Evolutionary conservation across 225 moss, liverwort and hornwort genomes (phyloP).

Genomic region (Rhytidiadelphus loreus): DNA sequence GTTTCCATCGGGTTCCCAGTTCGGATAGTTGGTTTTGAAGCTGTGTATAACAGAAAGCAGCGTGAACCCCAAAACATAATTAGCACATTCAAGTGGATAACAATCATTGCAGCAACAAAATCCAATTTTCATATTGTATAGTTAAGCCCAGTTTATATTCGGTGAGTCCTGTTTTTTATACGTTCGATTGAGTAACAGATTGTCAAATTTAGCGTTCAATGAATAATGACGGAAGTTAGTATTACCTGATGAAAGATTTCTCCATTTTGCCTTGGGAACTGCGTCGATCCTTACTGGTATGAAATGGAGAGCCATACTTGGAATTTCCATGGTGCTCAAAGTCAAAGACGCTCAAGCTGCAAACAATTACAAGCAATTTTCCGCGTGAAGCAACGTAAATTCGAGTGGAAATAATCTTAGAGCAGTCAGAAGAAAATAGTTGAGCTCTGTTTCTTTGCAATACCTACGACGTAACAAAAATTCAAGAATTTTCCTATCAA

Average conservation of each 20-base stretch:
- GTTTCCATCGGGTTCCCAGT: conserved; percentile 94
- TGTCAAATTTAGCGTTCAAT: not conserved
- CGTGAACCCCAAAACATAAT: not conserved
- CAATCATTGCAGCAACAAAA: not conserved
- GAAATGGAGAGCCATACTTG: conserved; percentile 97
- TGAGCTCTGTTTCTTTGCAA: not conserved
- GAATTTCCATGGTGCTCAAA: conserved; percentile 97
- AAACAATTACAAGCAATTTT: not conserved
- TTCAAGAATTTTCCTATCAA: not conserved
- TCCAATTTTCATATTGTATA: not conserved
- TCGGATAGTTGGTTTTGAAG: conserved; percentile 92
- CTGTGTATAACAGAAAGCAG: conserved; percentile 22
- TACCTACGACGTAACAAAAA: not conserved
- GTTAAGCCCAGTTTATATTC: not conserved
- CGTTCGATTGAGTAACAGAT: not conserved
- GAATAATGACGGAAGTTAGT: not conserved
- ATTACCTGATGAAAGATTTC: conserved; percentile 95
- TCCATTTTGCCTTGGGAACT: conserved; percentile 99
- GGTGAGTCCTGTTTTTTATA: not conserved
- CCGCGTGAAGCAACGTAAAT: not conserved
- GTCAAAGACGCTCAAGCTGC: conserved; percentile 93
- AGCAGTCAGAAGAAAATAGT: not conserved
- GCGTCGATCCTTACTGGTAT: conserved; percentile 89
- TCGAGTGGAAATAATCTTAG: not conserved
- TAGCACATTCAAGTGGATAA: not conserved